phyloP scores from a whole-genome alignment of 2,329 filamentous ascomycete species.

The Metarhizium robertsii region DNA sequence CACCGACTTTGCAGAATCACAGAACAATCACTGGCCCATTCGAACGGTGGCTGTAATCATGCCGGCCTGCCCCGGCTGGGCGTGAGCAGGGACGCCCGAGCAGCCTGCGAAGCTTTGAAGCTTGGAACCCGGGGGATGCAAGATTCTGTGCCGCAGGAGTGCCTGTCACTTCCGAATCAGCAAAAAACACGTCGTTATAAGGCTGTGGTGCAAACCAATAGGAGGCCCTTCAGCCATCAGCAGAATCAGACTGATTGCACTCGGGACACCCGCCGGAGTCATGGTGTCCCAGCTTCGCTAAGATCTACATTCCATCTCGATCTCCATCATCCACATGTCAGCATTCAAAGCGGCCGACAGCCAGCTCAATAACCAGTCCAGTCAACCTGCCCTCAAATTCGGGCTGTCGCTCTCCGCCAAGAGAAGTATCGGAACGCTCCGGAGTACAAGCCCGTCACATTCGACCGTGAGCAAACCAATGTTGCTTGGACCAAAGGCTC shows the following conservation, averaged over 20 bases:
- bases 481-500: neutral
- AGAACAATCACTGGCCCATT: neutral
- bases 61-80: no score
- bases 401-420: neutral
- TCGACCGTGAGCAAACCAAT: neutral
- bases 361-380: neutral
- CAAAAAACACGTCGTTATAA: neutral
- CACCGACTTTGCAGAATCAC: neutral
- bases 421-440: neutral
- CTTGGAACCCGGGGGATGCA: neutral
- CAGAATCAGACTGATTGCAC: neutral
- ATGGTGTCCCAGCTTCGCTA: neutral
- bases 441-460: neutral
- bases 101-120: neutral
- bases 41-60: no score
- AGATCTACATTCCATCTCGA: neutral
- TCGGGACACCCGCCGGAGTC: neutral
- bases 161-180: neutral
- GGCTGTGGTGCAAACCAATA: neutral
- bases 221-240: neutral
- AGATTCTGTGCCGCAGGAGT: neutral
- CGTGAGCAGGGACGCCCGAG: no score
- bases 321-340: neutral
- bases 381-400: neutral
- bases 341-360: neutral